Evolutionary conservation across 192 early-diverging fungal genomes (phyloP).

Genomic region (Spinellus fusiger): DNA sequence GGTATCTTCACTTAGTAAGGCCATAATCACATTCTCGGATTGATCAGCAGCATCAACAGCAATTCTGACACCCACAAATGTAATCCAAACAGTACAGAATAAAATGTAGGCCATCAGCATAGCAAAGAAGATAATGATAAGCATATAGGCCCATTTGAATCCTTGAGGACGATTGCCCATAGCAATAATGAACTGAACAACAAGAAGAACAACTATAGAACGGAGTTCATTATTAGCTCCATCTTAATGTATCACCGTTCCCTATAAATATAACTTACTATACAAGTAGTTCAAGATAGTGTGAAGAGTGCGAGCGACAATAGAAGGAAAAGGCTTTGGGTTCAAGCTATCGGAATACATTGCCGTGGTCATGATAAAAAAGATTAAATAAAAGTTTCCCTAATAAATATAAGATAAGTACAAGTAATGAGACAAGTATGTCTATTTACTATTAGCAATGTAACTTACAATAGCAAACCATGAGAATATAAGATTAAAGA

Average conservation of each 20-base stretch:
- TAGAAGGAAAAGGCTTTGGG: slow-evolving; percentile 27
- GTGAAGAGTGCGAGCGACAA: slow-evolving; percentile 26
- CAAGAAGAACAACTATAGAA: slow-evolving; percentile 55
- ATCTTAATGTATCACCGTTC: not conserved
- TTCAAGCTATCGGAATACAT: slow-evolving; percentile 30
- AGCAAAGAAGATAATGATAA: slow-evolving; percentile 60
- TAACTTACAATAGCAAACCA: slow-evolving; percentile 54
- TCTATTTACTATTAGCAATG: not conserved
- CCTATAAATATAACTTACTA: slow-evolving; percentile 47
- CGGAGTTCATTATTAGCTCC: slow-evolving; percentile 42
- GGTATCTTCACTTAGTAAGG: slow-evolving; percentile 29
- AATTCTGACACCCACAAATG: slow-evolving; percentile 14
- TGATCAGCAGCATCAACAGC: slow-evolving; percentile 14
- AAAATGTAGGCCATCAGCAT: slow-evolving; percentile 39
- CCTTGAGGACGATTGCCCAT: slow-evolving; percentile 97
- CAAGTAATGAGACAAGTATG: not conserved
- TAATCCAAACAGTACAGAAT: slow-evolving; percentile 30
- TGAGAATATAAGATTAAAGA: slow-evolving; percentile 59
- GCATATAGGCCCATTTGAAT: slow-evolving; percentile 66
- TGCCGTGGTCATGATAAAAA: slow-evolving; percentile 72
- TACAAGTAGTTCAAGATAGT: slow-evolving; percentile 39
- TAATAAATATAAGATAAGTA: slow-evolving; percentile 16
- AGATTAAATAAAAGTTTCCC: slow-evolving; percentile 88
- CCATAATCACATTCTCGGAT: slow-evolving; percentile 20
- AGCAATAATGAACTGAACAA: slow-evolving; percentile 80